phyloP scores from a whole-genome alignment of 2,329 filamentous ascomycete genomes.

The Cladophialophora bantiana region DNA sequence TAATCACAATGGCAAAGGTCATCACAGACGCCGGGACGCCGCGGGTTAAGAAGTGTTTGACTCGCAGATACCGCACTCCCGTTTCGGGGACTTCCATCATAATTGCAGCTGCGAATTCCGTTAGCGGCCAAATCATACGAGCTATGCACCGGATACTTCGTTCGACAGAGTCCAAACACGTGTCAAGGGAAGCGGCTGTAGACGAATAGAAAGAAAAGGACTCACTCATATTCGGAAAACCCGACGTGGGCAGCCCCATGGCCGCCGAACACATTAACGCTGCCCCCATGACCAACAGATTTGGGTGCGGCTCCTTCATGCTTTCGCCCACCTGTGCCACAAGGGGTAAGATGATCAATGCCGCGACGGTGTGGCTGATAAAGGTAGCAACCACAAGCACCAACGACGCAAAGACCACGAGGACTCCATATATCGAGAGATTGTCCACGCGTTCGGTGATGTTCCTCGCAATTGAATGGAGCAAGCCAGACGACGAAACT shows the following conservation, averaged over 20 bases:
- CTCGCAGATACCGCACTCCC: slow-evolving; percentile 87
- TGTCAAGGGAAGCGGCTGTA: neutral
- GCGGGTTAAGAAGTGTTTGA: slow-evolving; percentile 93
- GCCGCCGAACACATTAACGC: slow-evolving; percentile 98
- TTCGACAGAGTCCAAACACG: neutral
- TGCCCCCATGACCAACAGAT: slow-evolving; percentile 91
- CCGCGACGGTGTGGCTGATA: slow-evolving; percentile 96
- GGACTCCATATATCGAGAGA: slow-evolving; percentile 82
- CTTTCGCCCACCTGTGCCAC: slow-evolving; percentile 82
- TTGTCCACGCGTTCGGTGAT: slow-evolving; percentile 78
- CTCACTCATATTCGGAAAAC: slow-evolving; percentile 99
- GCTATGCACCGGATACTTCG: too few relatives aligned
- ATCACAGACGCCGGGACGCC: slow-evolving; percentile 87
- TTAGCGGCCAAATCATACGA: neutral
- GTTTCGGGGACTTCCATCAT: slow-evolving; percentile 97
- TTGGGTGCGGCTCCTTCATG: slow-evolving; percentile 91
- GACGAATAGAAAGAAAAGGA: slow-evolving; percentile 19
- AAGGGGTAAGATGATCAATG: slow-evolving; percentile 90
- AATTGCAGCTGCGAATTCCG: slow-evolving; percentile 73
- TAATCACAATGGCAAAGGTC: slow-evolving; percentile 81
- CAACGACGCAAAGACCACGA: slow-evolving; percentile 82
- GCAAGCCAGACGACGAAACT: slow-evolving; percentile 87
- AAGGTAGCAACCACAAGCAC: slow-evolving; percentile 96
- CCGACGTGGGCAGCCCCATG: slow-evolving; percentile 94
- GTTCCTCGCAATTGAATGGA: slow-evolving; percentile 81